Percentiles rank a stretch among this genome's conserved stretches.
Evolutionary conservation across 768 basidiomycete species (phyloP).

Genomic region (Pisolithus marmoratus): DNA sequence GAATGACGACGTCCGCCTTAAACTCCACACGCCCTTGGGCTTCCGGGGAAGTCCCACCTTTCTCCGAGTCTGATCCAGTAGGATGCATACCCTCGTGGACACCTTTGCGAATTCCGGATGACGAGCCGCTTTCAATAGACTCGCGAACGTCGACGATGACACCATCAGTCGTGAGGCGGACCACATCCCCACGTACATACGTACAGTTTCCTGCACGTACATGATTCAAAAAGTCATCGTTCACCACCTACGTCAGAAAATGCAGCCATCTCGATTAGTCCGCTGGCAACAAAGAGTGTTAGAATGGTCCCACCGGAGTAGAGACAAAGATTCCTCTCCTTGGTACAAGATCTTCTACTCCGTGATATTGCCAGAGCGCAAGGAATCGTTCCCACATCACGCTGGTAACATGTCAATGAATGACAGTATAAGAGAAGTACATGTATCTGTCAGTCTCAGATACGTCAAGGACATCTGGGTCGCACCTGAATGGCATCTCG

Average conservation of each 20-base stretch:
- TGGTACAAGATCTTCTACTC: slow-evolving; percentile 40
- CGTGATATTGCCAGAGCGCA: slow-evolving; percentile 37
- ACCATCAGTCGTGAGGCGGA: slow-evolving; percentile 32
- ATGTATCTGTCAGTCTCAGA: no score
- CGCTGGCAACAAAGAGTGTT: background rate
- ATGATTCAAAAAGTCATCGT: slow-evolving; percentile 44
- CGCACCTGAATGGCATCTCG: slow-evolving; percentile 44
- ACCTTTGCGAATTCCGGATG: background rate
- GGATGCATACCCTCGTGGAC: background rate
- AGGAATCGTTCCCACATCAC: slow-evolving; percentile 45
- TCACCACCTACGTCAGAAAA: slow-evolving; percentile 35
- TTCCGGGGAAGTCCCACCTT: background rate
- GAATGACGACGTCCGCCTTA: slow-evolving; percentile 42
- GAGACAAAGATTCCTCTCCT: slow-evolving; percentile 41
- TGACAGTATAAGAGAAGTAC: background rate
- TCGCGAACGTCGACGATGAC: slow-evolving; percentile 36
- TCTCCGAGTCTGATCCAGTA: background rate
- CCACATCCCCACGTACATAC: slow-evolving; percentile 45
- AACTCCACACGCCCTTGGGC: slow-evolving; percentile 19
- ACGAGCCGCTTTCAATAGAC: slow-evolving; percentile 11
- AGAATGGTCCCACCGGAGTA: slow-evolving; percentile 32
- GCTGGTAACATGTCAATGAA: slow-evolving; percentile 16
- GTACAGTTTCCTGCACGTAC: slow-evolving; percentile 36
- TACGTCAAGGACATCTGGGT: background rate
- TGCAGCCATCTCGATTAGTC: background rate